Conservation (phyloP, 768 basidiomycete genomes). For the Boletus reticuloceps region DNA sequence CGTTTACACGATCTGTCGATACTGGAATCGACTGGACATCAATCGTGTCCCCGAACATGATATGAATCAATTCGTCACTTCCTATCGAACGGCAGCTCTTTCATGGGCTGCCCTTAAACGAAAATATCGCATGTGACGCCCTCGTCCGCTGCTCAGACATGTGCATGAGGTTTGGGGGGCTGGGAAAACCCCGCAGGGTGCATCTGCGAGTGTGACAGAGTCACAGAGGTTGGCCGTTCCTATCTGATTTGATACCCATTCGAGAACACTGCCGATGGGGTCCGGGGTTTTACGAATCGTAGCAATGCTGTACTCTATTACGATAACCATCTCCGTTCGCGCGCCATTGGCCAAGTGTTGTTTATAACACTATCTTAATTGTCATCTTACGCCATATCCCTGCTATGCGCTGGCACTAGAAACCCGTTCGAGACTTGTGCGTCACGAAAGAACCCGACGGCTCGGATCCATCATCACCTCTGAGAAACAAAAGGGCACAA, state of each 20-base stretch:
- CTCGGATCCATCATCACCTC: conserved; percentile 11
- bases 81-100: conserved; percentile 57
- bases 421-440: not conserved
- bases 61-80: conserved; percentile 72
- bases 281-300: conserved; percentile 16
- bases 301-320: conserved; percentile 22
- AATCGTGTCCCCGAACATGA: conserved; percentile 85
- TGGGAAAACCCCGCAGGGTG: not conserved
- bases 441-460: not conserved
- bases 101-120: conserved; percentile 74
- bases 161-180: not conserved
- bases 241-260: conserved; percentile 31
- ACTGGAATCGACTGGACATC: conserved; percentile 82
- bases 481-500: not conserved
- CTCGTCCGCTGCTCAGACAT: not conserved
- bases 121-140: conserved; percentile 60
- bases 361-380: conserved; percentile 7
- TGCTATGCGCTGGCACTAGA: not conserved
- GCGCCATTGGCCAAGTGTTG: not conserved
- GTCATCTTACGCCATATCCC: not conserved
- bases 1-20: conserved; percentile 62
- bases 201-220: not conserved
- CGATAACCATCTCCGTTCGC: conserved; percentile 1
- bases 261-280: conserved; percentile 14
- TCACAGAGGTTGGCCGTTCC: conserved; percentile 14